phyloP scores from a whole-genome alignment of 176 grass and related monocot species.

The Rhynchospora breviuscula region DNA sequence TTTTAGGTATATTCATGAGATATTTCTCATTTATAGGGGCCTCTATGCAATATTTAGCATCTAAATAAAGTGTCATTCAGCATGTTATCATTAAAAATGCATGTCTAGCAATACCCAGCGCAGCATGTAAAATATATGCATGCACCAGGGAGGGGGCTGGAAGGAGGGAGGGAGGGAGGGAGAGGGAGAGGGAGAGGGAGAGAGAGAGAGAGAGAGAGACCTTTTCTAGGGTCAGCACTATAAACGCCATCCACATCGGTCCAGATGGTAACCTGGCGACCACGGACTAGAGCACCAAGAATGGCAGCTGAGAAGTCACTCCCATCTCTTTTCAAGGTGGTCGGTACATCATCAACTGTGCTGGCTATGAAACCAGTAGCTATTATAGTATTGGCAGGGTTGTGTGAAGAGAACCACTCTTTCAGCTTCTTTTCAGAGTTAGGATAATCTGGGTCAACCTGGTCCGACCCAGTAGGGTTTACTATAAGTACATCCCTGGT shows the following conservation, averaged over 20 bases:
- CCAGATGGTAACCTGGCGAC: slow-evolving; percentile 87
- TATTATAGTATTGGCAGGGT: slow-evolving; percentile 60
- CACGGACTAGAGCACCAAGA: slow-evolving; percentile 69
- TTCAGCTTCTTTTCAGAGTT: slow-evolving; percentile 83
- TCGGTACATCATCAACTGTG: slow-evolving; percentile 72
- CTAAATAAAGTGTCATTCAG: not conserved
- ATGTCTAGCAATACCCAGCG: not conserved
- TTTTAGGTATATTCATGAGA: not conserved
- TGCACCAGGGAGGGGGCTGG: not conserved
- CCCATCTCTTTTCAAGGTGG: slow-evolving; percentile 93
- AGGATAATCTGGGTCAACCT: slow-evolving; percentile 74
- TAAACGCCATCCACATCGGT: slow-evolving; percentile 98
- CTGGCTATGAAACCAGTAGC: slow-evolving; percentile 96
- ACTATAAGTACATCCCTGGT: slow-evolving; percentile 91
- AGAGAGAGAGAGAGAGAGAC: slow-evolving; percentile 36
- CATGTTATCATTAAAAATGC: not conserved
- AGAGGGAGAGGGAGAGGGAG: slow-evolving; percentile 25
- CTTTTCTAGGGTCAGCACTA: slow-evolving; percentile 99
- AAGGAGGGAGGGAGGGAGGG: not conserved
- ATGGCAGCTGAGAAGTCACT: slow-evolving; percentile 99
- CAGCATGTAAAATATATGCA: not conserved
- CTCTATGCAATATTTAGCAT: not conserved
- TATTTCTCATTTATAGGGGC: not conserved
- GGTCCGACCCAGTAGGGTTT: slow-evolving; percentile 66
- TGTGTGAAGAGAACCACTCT: slow-evolving; percentile 64